A percentile compares a stretch with the other conserved stretches of the same genome.
phyloP scores from a whole-genome alignment of 768 basidiomycete species.

The Boletellus sp. region DNA sequence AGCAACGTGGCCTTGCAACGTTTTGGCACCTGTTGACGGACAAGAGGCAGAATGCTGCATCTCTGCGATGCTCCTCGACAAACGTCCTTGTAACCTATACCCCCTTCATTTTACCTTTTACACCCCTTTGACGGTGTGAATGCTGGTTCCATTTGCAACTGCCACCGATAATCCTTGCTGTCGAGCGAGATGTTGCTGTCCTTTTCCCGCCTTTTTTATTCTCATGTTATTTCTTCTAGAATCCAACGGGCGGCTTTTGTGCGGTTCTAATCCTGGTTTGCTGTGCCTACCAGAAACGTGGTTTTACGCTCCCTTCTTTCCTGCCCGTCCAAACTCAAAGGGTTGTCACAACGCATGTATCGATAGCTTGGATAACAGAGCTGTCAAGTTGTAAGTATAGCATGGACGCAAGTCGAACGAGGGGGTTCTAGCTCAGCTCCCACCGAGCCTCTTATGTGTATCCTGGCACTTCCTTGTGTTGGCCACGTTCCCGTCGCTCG shows the following conservation, averaged over 20 bases:
- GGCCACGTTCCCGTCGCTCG: conserved; percentile 37
- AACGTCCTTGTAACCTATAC: neutral
- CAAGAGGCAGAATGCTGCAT: neutral
- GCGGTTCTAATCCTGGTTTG: conserved; percentile 8
- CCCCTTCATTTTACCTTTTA: conserved; percentile 1
- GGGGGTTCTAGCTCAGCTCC: neutral
- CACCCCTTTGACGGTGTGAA: neutral
- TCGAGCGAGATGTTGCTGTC: conserved; percentile 14
- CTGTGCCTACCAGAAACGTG: conserved; percentile 16
- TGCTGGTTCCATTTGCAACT: conserved; percentile 4
- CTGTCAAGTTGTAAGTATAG: neutral
- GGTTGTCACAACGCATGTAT: conserved; percentile 11
- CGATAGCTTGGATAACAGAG: conserved; percentile 5
- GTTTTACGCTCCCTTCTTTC: conserved; percentile 1
- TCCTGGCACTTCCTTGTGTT: neutral
- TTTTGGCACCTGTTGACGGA: neutral
- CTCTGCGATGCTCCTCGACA: neutral
- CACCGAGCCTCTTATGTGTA: neutral
- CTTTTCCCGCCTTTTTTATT: neutral
- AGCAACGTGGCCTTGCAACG: neutral
- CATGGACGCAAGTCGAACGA: too few species aligned
- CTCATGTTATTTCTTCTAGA: neutral
- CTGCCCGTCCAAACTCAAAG: conserved; percentile 2
- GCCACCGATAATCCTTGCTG: conserved; percentile 11
- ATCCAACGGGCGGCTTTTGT: neutral